Base-by-base conservation (phyloP, 306 rosid genomes). In the Lathyrus aphaca region DNA sequence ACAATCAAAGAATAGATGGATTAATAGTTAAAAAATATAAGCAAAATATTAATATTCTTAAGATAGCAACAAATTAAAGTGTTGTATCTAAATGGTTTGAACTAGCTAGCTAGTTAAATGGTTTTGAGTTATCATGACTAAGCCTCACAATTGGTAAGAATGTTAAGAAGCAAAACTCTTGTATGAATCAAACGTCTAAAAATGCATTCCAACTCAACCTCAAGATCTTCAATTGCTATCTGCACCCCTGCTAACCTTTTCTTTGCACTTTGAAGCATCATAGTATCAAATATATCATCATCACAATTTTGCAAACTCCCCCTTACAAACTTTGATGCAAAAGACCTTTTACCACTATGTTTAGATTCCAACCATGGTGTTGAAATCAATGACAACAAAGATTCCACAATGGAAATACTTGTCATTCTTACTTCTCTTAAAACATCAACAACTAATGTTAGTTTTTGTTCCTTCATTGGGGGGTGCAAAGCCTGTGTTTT, bases 111-210 rank as follows among this genome's bases (percentile, higher is more conserved):
- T 14, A 21, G 50, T 18, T 11, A 18, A 10, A 16, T 75, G 46
- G 25, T 43, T 10, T 49, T 8, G 13, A 50, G 63, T n/a, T 12
- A 60, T 60, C 5, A 60, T 17, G 8, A 46, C 37, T n/a, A 45
- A 57, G 15, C n/a, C n/a, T 43, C 43, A 39, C 58, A 74, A 59
- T 39, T 85, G 66, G 83, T 83, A 17, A 80, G 87, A 39, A 84
- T 80, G 65, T 86, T 82, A 66, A 86, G 91, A 39, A 88, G 95
- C 43, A 86, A 80, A 51, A 82, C 89, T 45, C 87, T 82, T 14
- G 89, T 86, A 66, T 82, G 83, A 60, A 82, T 88, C 83, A 88
- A 84, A 72, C 91, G 86, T 61, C 91, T 86, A 17, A 84, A 82
- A 75, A 86, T 82, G 69, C 83, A 80, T 18, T 80, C 87, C 43